These are phyloP conservation scores for grape (Vitis vinifera) DNA, from an alignment of 164 flowering plant genomes.

Conservation along the genomic window DNA sequence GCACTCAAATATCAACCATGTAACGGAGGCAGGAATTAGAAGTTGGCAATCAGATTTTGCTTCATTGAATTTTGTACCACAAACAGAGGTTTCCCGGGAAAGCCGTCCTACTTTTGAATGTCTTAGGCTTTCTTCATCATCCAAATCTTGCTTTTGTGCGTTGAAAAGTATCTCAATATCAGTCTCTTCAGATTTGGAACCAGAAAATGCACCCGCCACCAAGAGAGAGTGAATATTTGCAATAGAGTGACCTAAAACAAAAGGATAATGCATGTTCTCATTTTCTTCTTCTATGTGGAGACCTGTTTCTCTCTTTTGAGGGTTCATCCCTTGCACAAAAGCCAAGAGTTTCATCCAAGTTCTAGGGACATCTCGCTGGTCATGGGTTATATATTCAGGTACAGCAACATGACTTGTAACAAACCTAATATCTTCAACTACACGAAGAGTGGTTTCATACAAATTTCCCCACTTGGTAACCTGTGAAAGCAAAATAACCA, in stretches of 20 bases:
- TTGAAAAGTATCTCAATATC: slow-evolving; percentile 14
- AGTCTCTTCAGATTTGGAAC: slow-evolving; percentile 28
- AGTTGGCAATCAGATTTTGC: slow-evolving; percentile 18
- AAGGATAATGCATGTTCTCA: slow-evolving; percentile 63
- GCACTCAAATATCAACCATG: slow-evolving; percentile 61
- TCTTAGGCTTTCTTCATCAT: slow-evolving; percentile 49
- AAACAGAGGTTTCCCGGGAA: slow-evolving; percentile 71
- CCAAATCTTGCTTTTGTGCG: slow-evolving; percentile 28
- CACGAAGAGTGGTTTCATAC: slow-evolving; percentile 58
- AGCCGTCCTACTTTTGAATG: slow-evolving; percentile 83
- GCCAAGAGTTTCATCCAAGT: slow-evolving; percentile 73
- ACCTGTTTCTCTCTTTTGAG: slow-evolving; percentile 81
- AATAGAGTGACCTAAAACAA: slow-evolving; percentile 56
- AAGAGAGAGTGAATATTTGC: slow-evolving; percentile 63
- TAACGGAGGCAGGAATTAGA: slow-evolving; percentile 44
- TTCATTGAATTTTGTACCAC: slow-evolving; percentile 41
- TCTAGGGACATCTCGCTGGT: slow-evolving; percentile 52
- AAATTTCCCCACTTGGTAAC: slow-evolving; percentile 55
- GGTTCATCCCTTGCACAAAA: slow-evolving; percentile 88
- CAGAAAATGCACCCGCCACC: slow-evolving; percentile 71
- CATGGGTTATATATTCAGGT: slow-evolving; percentile 48
- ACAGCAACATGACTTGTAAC: slow-evolving; percentile 80
- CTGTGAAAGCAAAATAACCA: slow-evolving; percentile 40
- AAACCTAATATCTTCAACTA: slow-evolving; percentile 75
- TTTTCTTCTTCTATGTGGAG: slow-evolving; percentile 78